Evolutionary conservation across 306 rosid genomes (phyloP).

Genomic region (Prunus campanulata): DNA sequence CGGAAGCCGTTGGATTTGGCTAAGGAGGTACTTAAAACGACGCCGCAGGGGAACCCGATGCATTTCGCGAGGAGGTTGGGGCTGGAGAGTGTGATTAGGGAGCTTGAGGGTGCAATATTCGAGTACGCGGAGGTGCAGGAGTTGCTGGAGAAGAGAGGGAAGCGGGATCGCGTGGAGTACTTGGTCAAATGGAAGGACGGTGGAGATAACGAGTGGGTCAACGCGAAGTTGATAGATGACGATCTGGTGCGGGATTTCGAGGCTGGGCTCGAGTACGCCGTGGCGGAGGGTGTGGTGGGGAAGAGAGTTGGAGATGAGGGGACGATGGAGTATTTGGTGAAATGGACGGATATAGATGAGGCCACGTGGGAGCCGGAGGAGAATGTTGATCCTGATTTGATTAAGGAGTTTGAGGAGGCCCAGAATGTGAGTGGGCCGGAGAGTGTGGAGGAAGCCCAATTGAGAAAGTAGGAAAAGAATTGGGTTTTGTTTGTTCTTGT

Average conservation of each 20-base stretch:
- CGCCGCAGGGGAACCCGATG: constrained; percentile 76
- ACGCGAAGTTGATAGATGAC: constrained; percentile 55
- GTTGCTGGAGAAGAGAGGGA: constrained; percentile 72
- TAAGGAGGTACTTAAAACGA: constrained; percentile 45
- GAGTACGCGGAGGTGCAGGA: constrained; percentile 82
- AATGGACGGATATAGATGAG: constrained; percentile 77
- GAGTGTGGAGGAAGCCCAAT: neutral
- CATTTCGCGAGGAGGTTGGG: constrained; percentile 69
- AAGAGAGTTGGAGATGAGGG: constrained; percentile 70
- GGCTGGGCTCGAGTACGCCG: constrained; percentile 82
- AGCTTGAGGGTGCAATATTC: constrained; percentile 55
- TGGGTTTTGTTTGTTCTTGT: neutral
- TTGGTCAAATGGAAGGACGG: constrained; percentile 87
- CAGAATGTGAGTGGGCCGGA: constrained; percentile 20
- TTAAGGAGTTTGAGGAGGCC: constrained; percentile 38
- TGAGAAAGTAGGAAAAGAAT: neutral
- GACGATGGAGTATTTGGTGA: constrained; percentile 57
- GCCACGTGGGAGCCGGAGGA: constrained; percentile 91
- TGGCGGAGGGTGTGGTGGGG: constrained; percentile 73
- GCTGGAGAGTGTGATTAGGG: constrained; percentile 47
- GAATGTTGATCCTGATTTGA: constrained; percentile 67
- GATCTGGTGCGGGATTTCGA: constrained; percentile 74
- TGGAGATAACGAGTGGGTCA: constrained; percentile 72
- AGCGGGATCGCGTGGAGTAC: constrained; percentile 65
- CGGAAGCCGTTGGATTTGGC: constrained; percentile 69